Conservation (phyloP, 1,139 yeast species). For the Eremothecium cymbalariae region DNA sequence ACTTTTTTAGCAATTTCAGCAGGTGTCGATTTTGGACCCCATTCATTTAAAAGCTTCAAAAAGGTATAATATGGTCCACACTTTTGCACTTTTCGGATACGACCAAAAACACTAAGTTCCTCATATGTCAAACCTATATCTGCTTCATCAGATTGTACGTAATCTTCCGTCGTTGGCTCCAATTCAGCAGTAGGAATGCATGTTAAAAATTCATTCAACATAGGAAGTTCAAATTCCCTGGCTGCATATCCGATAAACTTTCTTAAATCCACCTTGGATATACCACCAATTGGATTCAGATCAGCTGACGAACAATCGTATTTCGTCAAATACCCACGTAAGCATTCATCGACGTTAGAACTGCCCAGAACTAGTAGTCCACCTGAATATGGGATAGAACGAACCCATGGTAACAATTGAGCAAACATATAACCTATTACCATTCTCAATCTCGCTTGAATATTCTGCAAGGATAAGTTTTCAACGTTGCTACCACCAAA, state of each 20-base stretch:
- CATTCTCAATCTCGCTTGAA: slow-evolving; percentile 94
- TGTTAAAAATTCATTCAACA: slow-evolving; percentile 64
- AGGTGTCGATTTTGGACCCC: slow-evolving; percentile 82
- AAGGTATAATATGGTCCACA: slow-evolving; percentile 97
- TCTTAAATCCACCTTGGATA: slow-evolving; percentile 86
- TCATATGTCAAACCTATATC: slow-evolving; percentile 99
- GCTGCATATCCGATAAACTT: slow-evolving; percentile 76
- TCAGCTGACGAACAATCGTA: slow-evolving; percentile 97
- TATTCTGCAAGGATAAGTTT: slow-evolving; percentile 87
- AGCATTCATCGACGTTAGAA: slow-evolving; percentile 96
- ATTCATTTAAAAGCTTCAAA: slow-evolving; percentile 76
- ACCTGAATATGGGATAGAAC: slow-evolving; percentile 48
- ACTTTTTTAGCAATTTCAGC: slow-evolving; percentile 86
- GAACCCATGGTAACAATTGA: slow-evolving; percentile 89
- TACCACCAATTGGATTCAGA: slow-evolving; percentile 94
- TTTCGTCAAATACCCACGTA: slow-evolving; percentile 90
- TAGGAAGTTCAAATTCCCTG: slow-evolving; percentile 60
- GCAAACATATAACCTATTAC: slow-evolving; percentile 89
- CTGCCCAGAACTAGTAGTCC: slow-evolving; percentile 88
- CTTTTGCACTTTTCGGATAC: slow-evolving; percentile 80
- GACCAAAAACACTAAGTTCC: slow-evolving; percentile 86
- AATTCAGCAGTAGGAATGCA: slow-evolving; percentile 98
- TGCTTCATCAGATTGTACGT: slow-evolving; percentile 91
- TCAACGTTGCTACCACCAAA: slow-evolving; percentile 92
- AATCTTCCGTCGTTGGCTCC: slow-evolving; percentile 86